A percentile compares a stretch with the other conserved stretches of the same genome.
phyloP scores from a whole-genome alignment of 2,329 filamentous ascomycete genomes.

The Pseudogymnoascus sp. region DNA sequence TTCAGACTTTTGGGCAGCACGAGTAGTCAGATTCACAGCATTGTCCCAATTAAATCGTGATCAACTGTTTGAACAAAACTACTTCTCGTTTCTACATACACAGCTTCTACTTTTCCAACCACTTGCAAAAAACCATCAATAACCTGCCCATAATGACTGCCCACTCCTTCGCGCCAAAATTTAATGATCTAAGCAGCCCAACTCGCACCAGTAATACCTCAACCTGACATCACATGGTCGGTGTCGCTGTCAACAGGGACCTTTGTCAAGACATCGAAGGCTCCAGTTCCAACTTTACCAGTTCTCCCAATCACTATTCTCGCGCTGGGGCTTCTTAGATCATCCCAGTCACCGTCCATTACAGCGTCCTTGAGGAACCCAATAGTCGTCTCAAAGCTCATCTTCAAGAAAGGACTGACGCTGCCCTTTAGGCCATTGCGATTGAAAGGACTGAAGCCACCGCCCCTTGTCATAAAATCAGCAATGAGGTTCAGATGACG shows the following conservation, averaged over 20 bases:
- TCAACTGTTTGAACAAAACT: conserved; percentile 2
- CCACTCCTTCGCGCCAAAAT: conserved; percentile 5
- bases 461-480: conserved; percentile 94
- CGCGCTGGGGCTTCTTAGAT: conserved; percentile 75
- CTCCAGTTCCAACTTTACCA: conserved; percentile 78
- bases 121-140: conserved; percentile 8
- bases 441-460: conserved; percentile 85
- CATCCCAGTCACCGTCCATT: conserved; percentile 82
- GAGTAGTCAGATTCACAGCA: not conserved
- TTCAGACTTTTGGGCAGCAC: too few relatives aligned
- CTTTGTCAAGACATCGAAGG: conserved; percentile 75
- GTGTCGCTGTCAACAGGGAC: conserved; percentile 28
- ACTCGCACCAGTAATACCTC: not conserved
- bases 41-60: not conserved
- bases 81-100: conserved; percentile 4
- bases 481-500: conserved; percentile 92
- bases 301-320: conserved; percentile 82
- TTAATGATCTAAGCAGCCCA: not conserved
- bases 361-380: conserved; percentile 90
- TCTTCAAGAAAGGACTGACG: conserved; percentile 91
- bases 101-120: conserved; percentile 3
- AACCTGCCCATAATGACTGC: not conserved
- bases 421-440: conserved; percentile 80
- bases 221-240: conserved; percentile 4
- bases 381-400: conserved; percentile 98